These are phyloP conservation scores for Verbascum thapsus DNA, from an alignment of 257 asterid genomes.

Conservation along the genomic window DNA sequence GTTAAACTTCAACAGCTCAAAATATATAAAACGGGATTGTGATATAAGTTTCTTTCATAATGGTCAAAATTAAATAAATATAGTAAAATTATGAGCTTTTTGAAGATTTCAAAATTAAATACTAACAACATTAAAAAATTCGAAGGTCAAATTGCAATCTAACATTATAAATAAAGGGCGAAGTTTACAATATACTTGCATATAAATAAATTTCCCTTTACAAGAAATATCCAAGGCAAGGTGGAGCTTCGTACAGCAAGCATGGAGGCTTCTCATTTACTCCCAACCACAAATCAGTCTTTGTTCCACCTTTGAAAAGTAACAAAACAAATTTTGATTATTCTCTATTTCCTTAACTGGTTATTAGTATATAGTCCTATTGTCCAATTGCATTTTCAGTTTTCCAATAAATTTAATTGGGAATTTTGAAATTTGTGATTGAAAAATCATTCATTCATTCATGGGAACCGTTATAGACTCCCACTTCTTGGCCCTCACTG, in stretches of 20 bases:
- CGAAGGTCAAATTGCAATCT: no score
- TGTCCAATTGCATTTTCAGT: conserved; percentile 2
- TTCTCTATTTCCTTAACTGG: not conserved
- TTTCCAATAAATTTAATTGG: not conserved
- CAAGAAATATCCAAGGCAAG: not conserved
- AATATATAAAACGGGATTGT: no score
- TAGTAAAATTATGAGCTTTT: no score
- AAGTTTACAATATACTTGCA: no score
- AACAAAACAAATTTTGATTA: not conserved
- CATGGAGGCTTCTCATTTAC: not conserved
- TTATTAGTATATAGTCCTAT: not conserved
- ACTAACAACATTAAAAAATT: no score
- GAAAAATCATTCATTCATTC: conserved; percentile 32
- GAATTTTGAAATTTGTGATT: not conserved
- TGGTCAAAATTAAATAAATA: no score
- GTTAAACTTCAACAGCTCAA: no score
- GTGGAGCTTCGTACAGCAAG: conserved; percentile 19
- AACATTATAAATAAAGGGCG: no score
- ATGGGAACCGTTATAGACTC: conserved; percentile 87
- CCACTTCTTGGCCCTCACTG: conserved; percentile 87
- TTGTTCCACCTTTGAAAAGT: not conserved
- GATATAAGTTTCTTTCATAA: no score
- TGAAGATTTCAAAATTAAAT: no score
- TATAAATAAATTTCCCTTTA: no score
- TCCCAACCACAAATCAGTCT: conserved; percentile 16